A percentile compares a stretch with the other conserved stretches of the same genome.
Evolutionary conservation across 2,329 filamentous ascomycete genomes (phyloP).

Genomic region (Tolypocladium endophyticum): DNA sequence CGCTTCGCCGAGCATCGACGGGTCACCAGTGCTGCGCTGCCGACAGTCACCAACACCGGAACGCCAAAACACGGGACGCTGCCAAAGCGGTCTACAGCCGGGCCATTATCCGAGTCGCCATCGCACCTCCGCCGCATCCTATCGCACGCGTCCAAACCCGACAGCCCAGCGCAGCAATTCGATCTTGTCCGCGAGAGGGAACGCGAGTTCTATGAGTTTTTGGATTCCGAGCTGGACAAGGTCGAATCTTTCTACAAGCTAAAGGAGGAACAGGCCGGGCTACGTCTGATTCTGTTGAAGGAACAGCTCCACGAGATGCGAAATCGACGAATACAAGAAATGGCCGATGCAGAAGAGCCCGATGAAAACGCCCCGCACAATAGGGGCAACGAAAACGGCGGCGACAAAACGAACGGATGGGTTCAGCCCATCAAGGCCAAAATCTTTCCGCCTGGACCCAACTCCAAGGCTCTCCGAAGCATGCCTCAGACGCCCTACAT

Average conservation of each 20-base stretch:
- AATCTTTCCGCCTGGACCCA: conserved; percentile 46
- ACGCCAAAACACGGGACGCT: conserved; percentile 2
- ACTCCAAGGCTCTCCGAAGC: conserved; percentile 46
- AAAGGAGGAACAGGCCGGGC: conserved; percentile 77
- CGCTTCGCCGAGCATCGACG: conserved; percentile 24
- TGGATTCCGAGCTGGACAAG: conserved; percentile 80
- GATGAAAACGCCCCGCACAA: conserved; percentile 14
- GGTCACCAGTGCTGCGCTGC: conserved; percentile 17
- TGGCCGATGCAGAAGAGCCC: conserved; percentile 33
- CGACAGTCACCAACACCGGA: conserved; percentile 6
- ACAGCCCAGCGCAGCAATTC: conserved; percentile 32
- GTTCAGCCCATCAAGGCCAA: conserved; percentile 43
- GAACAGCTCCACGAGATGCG: conserved; percentile 91
- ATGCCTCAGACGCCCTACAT: conserved; percentile 43
- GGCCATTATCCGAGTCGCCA: conserved; percentile 11
- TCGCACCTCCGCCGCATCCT: conserved; percentile 24
- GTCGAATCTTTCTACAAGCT: conserved; percentile 81
- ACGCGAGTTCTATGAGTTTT: conserved; percentile 76
- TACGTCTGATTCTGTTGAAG: conserved; percentile 59
- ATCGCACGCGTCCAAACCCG: conserved; percentile 24
- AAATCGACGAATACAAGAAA: conserved; percentile 67
- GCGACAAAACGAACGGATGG: conserved; percentile 26
- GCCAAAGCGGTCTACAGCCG: conserved; percentile 5
- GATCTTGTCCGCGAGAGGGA: conserved; percentile 62
- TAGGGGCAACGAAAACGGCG: conserved; percentile 11